These are phyloP conservation scores for Monascus ruber DNA, from an alignment of 2,329 filamentous ascomycete species.

Conservation along the genomic window DNA sequence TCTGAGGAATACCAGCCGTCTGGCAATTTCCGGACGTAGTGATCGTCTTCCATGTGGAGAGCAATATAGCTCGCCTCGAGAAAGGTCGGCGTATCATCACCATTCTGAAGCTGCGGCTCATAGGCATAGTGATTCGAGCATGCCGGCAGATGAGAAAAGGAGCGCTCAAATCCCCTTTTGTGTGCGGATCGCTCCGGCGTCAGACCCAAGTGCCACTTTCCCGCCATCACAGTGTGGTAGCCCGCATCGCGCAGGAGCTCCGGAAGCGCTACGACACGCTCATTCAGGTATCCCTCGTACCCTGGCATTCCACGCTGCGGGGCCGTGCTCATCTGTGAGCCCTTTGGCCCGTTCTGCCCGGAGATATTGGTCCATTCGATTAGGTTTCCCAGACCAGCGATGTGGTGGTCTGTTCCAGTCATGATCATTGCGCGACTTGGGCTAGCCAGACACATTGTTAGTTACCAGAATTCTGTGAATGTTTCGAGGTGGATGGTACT, in stretches of 20 bases:
- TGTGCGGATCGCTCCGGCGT: constrained; percentile 46
- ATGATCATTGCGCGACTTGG: constrained; percentile 56
- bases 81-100: constrained; percentile 31
- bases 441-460: constrained; percentile 7
- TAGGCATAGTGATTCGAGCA: constrained; percentile 49
- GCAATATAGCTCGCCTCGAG: constrained; percentile 33
- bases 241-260: constrained; percentile 48
- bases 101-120: constrained; percentile 33
- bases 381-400: constrained; percentile 45
- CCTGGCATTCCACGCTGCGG: constrained; percentile 49
- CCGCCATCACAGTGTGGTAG: constrained; percentile 50
- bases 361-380: constrained; percentile 47
- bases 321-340: constrained; percentile 40
- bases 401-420: constrained; percentile 51
- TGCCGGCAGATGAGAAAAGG: constrained; percentile 49
- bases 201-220: constrained; percentile 54
- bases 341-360: constrained; percentile 42
- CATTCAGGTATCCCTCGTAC: constrained; percentile 54
- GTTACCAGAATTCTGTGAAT: background rate
- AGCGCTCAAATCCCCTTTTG: constrained; percentile 47
- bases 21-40: constrained; percentile 36
- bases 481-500: constrained; percentile 2
- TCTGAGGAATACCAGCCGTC: constrained; percentile 45
- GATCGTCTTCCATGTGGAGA: constrained; percentile 35
- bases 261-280: constrained; percentile 46